Base-by-base conservation (phyloP, 495 filamentous ascomycete species). In the Extremus antarcticus region DNA sequence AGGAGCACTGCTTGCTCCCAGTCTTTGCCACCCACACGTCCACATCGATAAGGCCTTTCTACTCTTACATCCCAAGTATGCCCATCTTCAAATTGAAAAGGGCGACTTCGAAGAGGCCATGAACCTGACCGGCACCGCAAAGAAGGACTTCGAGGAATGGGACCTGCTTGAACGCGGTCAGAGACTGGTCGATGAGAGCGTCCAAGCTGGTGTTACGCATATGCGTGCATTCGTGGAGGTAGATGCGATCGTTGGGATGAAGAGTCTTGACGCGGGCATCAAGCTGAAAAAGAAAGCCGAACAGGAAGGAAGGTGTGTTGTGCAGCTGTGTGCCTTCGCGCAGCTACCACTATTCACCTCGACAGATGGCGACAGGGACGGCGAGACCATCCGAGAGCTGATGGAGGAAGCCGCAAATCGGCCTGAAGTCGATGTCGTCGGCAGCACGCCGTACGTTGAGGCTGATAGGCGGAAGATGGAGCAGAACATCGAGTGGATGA, bases 41-140 rank as follows among this genome's bases (percentile, higher is more conserved):
- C 86, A 89, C 62, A 73, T 88, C 41, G 86, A 88, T 65, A 88
- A 90, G 67, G 77, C 80, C 40, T 89, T 81, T 63, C 70, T 89
- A 17, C 75, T 88, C 22, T 73, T 66, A 49, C 68, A 78, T 50
- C 70, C 74, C 1, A 73, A 76, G 60, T 85, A 80, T 66, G 71
- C 73, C 2, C 75, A 84, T 51, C 72, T 86, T 16, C 65, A 76
- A n/a, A 79, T 83, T 20, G 51, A 65, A 20, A 71, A 70, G 1
- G 85, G 86, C 35, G 73, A 76, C 21, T 88, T 89, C 66, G 63
- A 65, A 1, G 85, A 88, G 67, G 86, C 86, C 1, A 70, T 89
- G 50, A 64, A 70, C 22, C 68, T 80, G 41, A 88, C 83, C 3
- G 69, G 70, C 10, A 64, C 72, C 47, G 85, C 85, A 25, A 88